Evolutionary conservation across 2,329 filamentous ascomycete genomes (phyloP), one percentile per base, ranked within the genome.

Genomic region (Iodosphaeria phyllophila): DNA sequence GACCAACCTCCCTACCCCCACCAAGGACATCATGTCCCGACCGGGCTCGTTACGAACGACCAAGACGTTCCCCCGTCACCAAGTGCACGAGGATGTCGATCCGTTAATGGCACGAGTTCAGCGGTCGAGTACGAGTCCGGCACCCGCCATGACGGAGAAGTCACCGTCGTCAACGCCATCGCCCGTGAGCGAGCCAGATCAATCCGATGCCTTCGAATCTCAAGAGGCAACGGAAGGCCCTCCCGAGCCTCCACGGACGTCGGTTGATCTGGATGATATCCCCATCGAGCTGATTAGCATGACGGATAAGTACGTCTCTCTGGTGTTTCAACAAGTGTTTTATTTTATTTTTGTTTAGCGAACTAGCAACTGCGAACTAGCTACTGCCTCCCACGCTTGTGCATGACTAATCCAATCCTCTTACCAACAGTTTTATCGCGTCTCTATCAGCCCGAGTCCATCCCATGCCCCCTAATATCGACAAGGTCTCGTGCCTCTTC

Each of bases 281-380:
- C 89, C 89, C 9, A 89, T 93, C 40, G 89, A 98, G 60, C 67
- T 98, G 30, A 65, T 89, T 30, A 89, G 80, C 47, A 55, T 93
- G 43, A 82, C 77, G 12, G 86, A 95, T 49, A 79, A 78, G 80
- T 83, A 56, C 32, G 47, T 35, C 20, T 16, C 23, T 14, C 20
- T 5, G 19, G n/a, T 5, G 8, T 20, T 13, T 20, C 19, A 13
- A 10, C 19, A 10, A n/a, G 5, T 13, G n/a, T 13, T 24, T 18
- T 13, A n/a, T 8, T 16, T 28, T 26, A 18, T 18, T 5, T 9
- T 16, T 23, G 26, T 23, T 29, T 36, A 13, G 7, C 5, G 23
- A 20, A 17, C 10, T 18, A 18, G 23, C 27, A 24, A 20, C 13
- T 5, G 13, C 15, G 10, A 18, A 16, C 23, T 13, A 8, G 23